Base-by-base conservation (phyloP, 345 rosid species). In the Euphorbia tirucalli region DNA sequence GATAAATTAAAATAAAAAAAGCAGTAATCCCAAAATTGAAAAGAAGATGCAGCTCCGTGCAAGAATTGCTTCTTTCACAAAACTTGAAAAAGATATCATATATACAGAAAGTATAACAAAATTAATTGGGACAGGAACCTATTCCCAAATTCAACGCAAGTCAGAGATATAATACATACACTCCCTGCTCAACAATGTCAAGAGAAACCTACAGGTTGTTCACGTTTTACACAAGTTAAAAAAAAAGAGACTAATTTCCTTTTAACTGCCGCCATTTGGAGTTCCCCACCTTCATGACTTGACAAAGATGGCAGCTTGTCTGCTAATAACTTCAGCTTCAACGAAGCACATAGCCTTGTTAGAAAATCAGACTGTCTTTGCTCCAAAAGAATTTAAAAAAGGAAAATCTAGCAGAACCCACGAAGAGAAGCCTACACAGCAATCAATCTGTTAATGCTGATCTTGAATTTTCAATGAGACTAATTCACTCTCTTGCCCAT, bases 401-500 rank as follows among this genome's bases (percentile, higher is more conserved):
- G 4, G 14, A 25, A 43, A 10, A 56, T 56, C 3, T 0, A 1
- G 60, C 25, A n/a, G 35, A 66, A 32, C 18, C 63, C 19, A 68
- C 49, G 8, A 22, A 58, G 22, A 61, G 49, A 78, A 52, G 57
- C 18, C 21, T 13, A 52, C 18, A 35, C 8, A 22, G 18, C 60
- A 16, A 35, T 52, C 27, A 56, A 59, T 19, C 68, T 48, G 75
- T 81, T 80, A 88, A 62, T 81, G 88, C 76, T 84, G 87, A 50
- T 88, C 96, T 65, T 90, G 83, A 55, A 66, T 73, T 80, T 85
- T 91, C 72, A 94, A 81, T 18, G 97, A 74, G 61, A 85, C 87
- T 71, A 93, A 79, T 80, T 93, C 97, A 24, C 89, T 89, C 65
- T 86, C 89, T 55, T 88, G 91, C 54, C 75, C 87, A 69, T 81